Base-by-base conservation (phyloP, 176 grass and related monocot genomes). In the Carex scoparia region DNA sequence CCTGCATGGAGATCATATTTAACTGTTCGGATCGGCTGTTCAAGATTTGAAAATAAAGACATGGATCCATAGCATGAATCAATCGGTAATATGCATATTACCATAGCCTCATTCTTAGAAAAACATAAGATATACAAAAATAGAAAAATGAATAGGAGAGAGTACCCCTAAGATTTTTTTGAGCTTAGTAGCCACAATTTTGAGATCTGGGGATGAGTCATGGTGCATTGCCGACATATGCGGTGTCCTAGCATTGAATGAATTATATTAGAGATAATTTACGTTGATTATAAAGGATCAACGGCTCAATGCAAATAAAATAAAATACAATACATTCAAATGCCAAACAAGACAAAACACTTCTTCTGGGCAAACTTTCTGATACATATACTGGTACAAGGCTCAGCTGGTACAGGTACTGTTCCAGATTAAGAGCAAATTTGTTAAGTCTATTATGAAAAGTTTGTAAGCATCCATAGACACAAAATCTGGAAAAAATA, bases 151-250 rank as follows among this genome's bases (percentile, higher is more conserved):
- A 44, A 69, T 63, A 79, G 82, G 55, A 30, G 16, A 30, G 16
- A 42, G 42, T 90, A 92, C 91, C 91, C 71, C 91, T 27, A 93
- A 70, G 31, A 93, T 67, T 16, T 93, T 84, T 84, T 88, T 88
- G 72, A 93, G 73, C 68, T 93, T 90, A n/a, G 33, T 72, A 62
- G 60, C 84, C 46, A 93, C 91, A 73, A 74, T 69, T 84, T 58
- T 88, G 65, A 93, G 86, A 90, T 93, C 88, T 76, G 91, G 59
- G 59, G 91, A 93, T 12, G 40, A 73, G 78, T 93, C 91, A 70
- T 90, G 81, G 53, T 93, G 91, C 91, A 93, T 90, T 69, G 71
- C 87, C 0, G 84, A 84, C 88, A 93, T 90, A 16, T 88, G 33
- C 9, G 86, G 88, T 5, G 88, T 93, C 84, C 88, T 90, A 85